Evolutionary conservation across 257 asterid genomes (phyloP).

Genomic region (Ocimum tenuiflorum): DNA sequence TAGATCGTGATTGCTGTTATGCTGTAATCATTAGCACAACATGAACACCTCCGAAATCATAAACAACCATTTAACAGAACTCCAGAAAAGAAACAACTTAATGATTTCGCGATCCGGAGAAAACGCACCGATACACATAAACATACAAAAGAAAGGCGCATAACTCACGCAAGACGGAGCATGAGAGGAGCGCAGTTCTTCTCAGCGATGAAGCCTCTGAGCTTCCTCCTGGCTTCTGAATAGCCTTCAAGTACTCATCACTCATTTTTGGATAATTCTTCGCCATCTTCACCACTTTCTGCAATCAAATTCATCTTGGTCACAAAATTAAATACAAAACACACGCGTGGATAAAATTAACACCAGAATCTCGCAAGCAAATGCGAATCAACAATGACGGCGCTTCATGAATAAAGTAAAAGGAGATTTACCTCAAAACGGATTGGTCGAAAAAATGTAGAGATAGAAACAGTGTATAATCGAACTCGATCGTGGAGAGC

Average conservation of each 20-base stretch:
- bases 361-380: background rate
- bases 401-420: background rate
- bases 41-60: background rate
- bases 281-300: constrained; percentile 47
- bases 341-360: background rate
- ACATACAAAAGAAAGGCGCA: background rate
- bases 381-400: background rate
- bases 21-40: background rate
- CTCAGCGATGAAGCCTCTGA: constrained; percentile 81
- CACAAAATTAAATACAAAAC: background rate
- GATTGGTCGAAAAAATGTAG: constrained; percentile 10
- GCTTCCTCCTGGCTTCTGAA: constrained; percentile 72
- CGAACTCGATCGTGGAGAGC: constrained; percentile 28
- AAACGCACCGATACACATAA: background rate
- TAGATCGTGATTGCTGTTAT: background rate
- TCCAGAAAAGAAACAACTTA: background rate
- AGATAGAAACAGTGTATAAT: background rate
- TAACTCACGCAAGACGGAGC: constrained; percentile 74
- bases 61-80: background rate
- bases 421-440: constrained; percentile 21
- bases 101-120: background rate
- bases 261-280: constrained; percentile 73
- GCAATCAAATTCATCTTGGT: constrained; percentile 11
- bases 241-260: constrained; percentile 64
- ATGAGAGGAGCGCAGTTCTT: constrained; percentile 87